Base-by-base conservation (phyloP, 2,329 filamentous ascomycete species). In the Microsporum canis region DNA sequence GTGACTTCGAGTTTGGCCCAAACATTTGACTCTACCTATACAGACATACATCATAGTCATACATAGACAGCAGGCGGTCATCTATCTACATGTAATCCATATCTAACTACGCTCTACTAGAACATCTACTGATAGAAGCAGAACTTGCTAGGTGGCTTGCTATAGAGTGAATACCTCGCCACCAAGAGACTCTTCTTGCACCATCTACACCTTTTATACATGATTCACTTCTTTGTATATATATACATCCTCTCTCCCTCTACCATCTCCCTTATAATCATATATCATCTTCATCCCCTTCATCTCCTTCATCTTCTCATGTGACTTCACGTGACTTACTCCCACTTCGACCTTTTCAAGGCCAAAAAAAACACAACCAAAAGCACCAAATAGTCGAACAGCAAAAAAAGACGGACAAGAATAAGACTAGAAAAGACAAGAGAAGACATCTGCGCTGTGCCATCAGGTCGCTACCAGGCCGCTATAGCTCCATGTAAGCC, bases 311-410 rank as follows among this genome's bases (percentile, higher is more conserved):
- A 33, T 51, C 47, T 33, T 31, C 27, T 53, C 56, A 23, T 10
- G 56, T 41, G 36, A 59, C 36, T 43, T 29, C 57, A 59, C 57
- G 57, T 59, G 57, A 43, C 56, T 7, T 23, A 41, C 57, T 59
- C 57, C 57, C 57, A 59, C 57, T 55, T 55, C 49, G 49, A 55
- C 49, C 45, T 59, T 47, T 43, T 14, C 57, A 59, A 43, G 41
- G 27, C 39, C 5, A 23, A 23, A 23, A 47, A 59, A 49, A 43
- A 23, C 17, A 10, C 31, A 55, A 55, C 3, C 12, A 34, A n/a
- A 23, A 29, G 36, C 7, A n/a, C 27, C 45, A 29, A 49, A 49
- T 10, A 8, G 23, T 12, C 34, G 10, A 47, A 45, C 43, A n/a
- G 5, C 14, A 4, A 14, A 33, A 49, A 23, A 49, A 12, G 17